Evolutionary conservation across 129 eudicot genomes (phyloP), one percentile per base, ranked within the genome.

Genomic region (Cynara cardunculus): DNA sequence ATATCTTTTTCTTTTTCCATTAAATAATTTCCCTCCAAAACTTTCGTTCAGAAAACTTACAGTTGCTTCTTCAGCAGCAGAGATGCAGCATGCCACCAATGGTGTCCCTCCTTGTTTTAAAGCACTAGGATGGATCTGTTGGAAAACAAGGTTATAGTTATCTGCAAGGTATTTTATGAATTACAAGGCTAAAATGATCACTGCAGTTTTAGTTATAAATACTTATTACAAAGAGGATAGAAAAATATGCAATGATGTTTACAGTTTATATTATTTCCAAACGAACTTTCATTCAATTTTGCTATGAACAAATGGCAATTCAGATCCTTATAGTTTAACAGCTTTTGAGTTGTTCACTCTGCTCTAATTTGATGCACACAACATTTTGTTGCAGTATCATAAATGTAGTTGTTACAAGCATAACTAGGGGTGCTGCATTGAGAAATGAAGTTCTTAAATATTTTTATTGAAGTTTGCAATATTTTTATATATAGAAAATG

Each of bases 121-220:
- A 82, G 98, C 95, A 86, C 97, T 81, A 27, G 99, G 99, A 92
- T 96, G 99, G 80, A 96, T 93, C 99, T 96, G 90, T 25, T 79
- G 71, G 73, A 25, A 77, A 41, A 72, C 30, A 56, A 75, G 27
- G 69, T 25, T 46, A 25, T 18, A 70, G 67, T 25, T 68, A 41
- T 30, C n/a, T 19, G 56, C 21, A 9, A 4, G 69, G 26, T 24
- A 22, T 21, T 64, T 64, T 64, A 64, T 64, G 69, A 64, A 24
- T 28, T 3, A 64, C 27, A 19, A 64, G 13, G 28, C 69, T 21
- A 16, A 64, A 61, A 24, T 24, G 1, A 28, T 64, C 69, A 22
- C 69, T 22, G 69, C 28, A 24, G 22, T 24, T 64, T 19, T 24
- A 34, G 12, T 3, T 25, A 65, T 24, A 13, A 32, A 68, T 82